Evolutionary conservation across 495 filamentous ascomycete species (phyloP).

Genomic region (Penicillium goetzii): DNA sequence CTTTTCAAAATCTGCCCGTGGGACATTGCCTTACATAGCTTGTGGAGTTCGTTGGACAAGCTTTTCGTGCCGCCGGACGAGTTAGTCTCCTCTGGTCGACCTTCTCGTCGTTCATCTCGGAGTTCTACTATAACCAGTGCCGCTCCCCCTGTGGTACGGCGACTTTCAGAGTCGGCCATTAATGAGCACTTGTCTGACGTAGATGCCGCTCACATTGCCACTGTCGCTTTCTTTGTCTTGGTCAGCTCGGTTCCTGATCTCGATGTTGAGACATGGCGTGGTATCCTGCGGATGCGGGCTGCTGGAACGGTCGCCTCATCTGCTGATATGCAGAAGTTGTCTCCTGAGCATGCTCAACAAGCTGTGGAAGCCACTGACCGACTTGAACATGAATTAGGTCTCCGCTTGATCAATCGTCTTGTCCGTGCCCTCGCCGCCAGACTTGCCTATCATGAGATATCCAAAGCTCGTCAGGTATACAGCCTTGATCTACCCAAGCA

Average conservation of each 20-base stretch:
- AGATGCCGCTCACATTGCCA: constrained; percentile 60
- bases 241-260: constrained; percentile 54
- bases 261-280: constrained; percentile 52
- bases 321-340: constrained; percentile 43
- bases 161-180: constrained; percentile 30
- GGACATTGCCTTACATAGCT: constrained; percentile 69
- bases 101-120: constrained; percentile 43
- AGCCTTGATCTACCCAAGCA: constrained; percentile 37
- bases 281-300: constrained; percentile 55
- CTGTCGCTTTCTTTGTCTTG: constrained; percentile 60
- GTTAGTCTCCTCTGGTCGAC: constrained; percentile 45
- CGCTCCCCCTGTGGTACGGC: constrained; percentile 33
- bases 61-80: constrained; percentile 68
- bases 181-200: constrained; percentile 53
- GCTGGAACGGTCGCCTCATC: constrained; percentile 55
- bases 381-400: constrained; percentile 64
- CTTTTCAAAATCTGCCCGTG: constrained; percentile 47
- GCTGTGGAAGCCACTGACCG: constrained; percentile 51
- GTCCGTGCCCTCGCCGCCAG: constrained; percentile 58
- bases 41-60: constrained; percentile 73
- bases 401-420: constrained; percentile 58
- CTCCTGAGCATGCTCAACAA: constrained; percentile 31
- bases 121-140: constrained; percentile 35
- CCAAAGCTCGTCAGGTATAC: constrained; percentile 47
- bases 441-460: constrained; percentile 55